Conservation (phyloP, 495 filamentous ascomycete species). For the Extremus antarcticus region DNA sequence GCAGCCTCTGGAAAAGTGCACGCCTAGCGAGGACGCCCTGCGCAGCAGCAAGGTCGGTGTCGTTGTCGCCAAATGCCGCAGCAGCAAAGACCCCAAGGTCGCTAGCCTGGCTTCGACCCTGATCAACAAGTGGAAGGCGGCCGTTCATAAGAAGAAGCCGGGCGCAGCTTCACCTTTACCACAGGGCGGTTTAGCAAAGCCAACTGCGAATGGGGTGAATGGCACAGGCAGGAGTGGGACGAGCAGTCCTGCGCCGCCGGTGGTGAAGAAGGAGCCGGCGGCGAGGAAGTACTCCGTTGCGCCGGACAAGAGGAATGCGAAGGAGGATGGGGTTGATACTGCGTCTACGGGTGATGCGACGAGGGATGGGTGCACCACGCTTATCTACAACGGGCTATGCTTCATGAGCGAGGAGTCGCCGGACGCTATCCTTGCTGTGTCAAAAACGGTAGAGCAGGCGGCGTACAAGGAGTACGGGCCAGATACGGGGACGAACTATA, state of each 20-base stretch:
- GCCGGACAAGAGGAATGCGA: conserved; percentile 65
- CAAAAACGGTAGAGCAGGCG: conserved; percentile 61
- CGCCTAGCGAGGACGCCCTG: conserved; percentile 81
- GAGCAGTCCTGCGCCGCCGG: conserved; percentile 27
- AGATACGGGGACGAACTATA: conserved; percentile 63
- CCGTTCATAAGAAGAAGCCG: conserved; percentile 41
- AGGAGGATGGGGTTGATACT: conserved; percentile 64
- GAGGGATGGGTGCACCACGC: conserved; percentile 73
- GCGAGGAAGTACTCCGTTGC: conserved; percentile 52
- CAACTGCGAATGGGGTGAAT: not conserved
- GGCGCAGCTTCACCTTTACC: conserved; percentile 46
- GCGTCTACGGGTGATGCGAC: conserved; percentile 55
- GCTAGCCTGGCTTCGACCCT: conserved; percentile 64
- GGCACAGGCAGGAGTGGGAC: conserved; percentile 32
- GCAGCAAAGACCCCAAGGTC: conserved; percentile 64
- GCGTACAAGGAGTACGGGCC: conserved; percentile 53
- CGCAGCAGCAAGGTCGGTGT: conserved; percentile 84
- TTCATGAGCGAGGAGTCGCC: conserved; percentile 44
- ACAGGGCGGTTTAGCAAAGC: conserved; percentile 22
- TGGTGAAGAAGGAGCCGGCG: conserved; percentile 14
- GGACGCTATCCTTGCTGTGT: conserved; percentile 52
- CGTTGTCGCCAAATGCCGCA: conserved; percentile 71
- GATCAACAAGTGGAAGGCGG: conserved; percentile 75
- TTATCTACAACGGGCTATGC: conserved; percentile 78
- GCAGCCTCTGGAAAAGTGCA: conserved; percentile 62